Evolutionary conservation across 2,329 filamentous ascomycete species (phyloP), one percentile per base, ranked within the genome.

Genomic region (Cucurbitaria berberidis): DNA sequence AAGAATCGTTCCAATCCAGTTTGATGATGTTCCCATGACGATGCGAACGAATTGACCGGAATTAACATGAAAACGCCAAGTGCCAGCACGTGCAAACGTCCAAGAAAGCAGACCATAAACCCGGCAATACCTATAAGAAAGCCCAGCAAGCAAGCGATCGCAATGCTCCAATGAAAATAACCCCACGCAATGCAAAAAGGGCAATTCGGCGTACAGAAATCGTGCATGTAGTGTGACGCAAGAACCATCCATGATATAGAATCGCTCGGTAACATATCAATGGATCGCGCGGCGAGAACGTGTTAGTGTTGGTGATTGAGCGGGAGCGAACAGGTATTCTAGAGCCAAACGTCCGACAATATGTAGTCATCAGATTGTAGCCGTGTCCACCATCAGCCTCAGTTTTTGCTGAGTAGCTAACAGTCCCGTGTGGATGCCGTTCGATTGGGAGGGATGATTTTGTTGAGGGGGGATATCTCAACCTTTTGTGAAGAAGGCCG

Each of bases 101-200:
- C 44, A 51, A 60, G 47, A 51, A 55, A 45, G 38, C 43, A 43
- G 13, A 48, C 52, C 16, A 52, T 57, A 41, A 55, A 52, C 52
- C 39, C 29, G 49, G 47, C 42, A 53, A 42, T 53, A 47, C 42
- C 55, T 38, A 58, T 34, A 51, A 45, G 46, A 53, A 48, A 58
- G 30, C 30, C 30, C 29, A 55, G 46, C 45, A 27, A 54, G 24
- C 21, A 54, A 61, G 38, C 53, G 55, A 59, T 36, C 55, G 64
- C 57, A 66, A 70, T 69, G 65, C 67, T 64, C 59, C 62, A 51
- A 41, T 60, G 34, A 64, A 60, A 50, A 59, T 50, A 63, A 56
- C 60, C 57, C 56, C 53, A 34, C 62, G 67, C 69, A 69, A 72
- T 70, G 68, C 69, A 72, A 66, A 57, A 52, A 60, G 47, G 53